Evolutionary conservation across 805 yeast species (phyloP).

Genomic region (Phaffomyces thermotolerans): DNA sequence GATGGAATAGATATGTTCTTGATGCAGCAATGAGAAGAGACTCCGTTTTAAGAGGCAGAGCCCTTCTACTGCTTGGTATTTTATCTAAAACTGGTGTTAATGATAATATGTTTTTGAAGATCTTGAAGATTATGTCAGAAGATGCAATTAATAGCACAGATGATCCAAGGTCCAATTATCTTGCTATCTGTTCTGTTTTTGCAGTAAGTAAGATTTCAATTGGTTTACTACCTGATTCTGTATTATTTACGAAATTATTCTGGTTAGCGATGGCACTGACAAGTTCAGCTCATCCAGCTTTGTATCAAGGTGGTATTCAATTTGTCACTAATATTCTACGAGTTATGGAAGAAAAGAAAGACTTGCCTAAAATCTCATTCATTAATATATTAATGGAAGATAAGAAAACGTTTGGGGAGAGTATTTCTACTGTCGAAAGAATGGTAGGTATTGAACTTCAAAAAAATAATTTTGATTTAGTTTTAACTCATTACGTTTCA

Average conservation of each 20-base stretch:
- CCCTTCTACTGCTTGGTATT: slow-evolving; percentile 63
- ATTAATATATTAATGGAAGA: no score
- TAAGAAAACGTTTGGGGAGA: slow-evolving; percentile 29
- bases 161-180: slow-evolving; percentile 17
- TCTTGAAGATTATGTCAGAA: slow-evolving; percentile 27
- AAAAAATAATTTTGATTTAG: slow-evolving; percentile 42
- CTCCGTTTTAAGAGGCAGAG: slow-evolving; percentile 59
- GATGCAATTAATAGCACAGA: slow-evolving; percentile 25
- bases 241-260: slow-evolving; percentile 25
- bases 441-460: slow-evolving; percentile 33
- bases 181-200: slow-evolving; percentile 30
- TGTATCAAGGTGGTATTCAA: slow-evolving; percentile 35
- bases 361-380: slow-evolving; percentile 7
- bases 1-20: slow-evolving; percentile 59
- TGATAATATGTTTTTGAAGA: slow-evolving; percentile 40
- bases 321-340: slow-evolving; percentile 30
- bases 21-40: slow-evolving; percentile 51
- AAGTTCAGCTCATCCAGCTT: slow-evolving; percentile 27
- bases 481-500: slow-evolving; percentile 39
- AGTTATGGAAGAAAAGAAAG: slow-evolving; percentile 26
- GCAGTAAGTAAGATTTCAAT: slow-evolving; percentile 33
- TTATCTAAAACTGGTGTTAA: slow-evolving; percentile 56
- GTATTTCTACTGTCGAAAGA: slow-evolving; percentile 37
- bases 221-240: slow-evolving; percentile 29
- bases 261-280: slow-evolving; percentile 31